Percentiles rank a stretch among this genome's conserved stretches.
phyloP scores from a whole-genome alignment of 345 rosid species.

The Capsella bursapastoris region DNA sequence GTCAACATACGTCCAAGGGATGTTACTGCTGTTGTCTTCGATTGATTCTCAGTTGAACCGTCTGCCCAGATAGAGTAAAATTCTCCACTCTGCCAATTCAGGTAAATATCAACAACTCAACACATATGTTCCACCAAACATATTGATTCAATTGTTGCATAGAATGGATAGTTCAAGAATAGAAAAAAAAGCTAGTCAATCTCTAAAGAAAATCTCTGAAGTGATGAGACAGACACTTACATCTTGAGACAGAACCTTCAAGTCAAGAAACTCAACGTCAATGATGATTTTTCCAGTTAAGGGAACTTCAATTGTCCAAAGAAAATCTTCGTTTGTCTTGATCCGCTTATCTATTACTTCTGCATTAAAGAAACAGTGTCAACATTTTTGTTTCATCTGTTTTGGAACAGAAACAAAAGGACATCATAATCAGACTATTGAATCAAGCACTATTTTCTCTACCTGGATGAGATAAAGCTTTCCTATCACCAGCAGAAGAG shows the following conservation, averaged over 20 bases:
- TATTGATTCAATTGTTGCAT: conserved; percentile 10
- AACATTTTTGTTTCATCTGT: conserved; percentile 10
- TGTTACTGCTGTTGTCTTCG: conserved; percentile 63
- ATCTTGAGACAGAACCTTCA: conserved; percentile 69
- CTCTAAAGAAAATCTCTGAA: neutral
- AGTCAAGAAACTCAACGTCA: conserved; percentile 88
- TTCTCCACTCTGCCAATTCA: conserved; percentile 65
- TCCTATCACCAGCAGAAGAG: conserved; percentile 72
- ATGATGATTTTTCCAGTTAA: conserved; percentile 83
- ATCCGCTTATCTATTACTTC: conserved; percentile 75
- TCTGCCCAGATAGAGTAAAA: conserved; percentile 80
- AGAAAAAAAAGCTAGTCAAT: conserved; percentile 3
- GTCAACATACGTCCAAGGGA: conserved; percentile 80
- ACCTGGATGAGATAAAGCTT: conserved; percentile 87
- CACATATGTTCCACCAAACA: neutral
- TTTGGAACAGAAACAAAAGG: conserved; percentile 4
- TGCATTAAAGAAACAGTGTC: conserved; percentile 46
- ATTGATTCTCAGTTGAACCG: conserved; percentile 53
- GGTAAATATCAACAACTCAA: neutral
- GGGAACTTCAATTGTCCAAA: conserved; percentile 86
- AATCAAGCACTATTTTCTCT: neutral
- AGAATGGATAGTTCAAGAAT: neutral
- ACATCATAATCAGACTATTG: neutral
- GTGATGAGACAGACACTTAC: conserved; percentile 50
- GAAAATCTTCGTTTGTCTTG: conserved; percentile 76